These are phyloP conservation scores for Russula virescens DNA, from an alignment of 768 basidiomycete species.

Conservation along the genomic window DNA sequence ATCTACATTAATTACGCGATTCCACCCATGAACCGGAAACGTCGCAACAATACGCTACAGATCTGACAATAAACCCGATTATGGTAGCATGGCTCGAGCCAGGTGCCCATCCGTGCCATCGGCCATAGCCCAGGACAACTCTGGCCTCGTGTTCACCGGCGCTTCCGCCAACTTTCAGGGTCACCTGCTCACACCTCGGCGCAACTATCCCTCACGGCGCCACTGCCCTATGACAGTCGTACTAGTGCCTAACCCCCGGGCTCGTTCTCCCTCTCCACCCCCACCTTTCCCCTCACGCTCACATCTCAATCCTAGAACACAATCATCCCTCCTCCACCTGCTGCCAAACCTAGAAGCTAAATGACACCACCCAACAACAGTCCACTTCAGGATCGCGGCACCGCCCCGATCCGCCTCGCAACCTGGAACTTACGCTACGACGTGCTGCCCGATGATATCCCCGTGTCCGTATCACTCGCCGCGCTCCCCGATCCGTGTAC, in stretches of 20 bases:
- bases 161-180: slow-evolving; percentile 12
- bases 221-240: neutral
- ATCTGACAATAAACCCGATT: slow-evolving; percentile 13
- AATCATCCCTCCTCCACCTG: too few species aligned
- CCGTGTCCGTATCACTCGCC: slow-evolving; percentile 42
- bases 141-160: neutral
- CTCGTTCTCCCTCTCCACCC: neutral
- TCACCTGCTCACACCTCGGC: slow-evolving; percentile 4
- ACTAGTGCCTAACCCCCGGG: too few species aligned
- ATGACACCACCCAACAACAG: too few species aligned
- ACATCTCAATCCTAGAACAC: too few species aligned
- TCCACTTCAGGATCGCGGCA: too few species aligned
- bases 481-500: slow-evolving; percentile 40
- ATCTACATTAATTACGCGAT: neutral
- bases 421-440: slow-evolving; percentile 54
- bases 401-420: slow-evolving; percentile 27
- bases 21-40: neutral
- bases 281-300: too few species aligned
- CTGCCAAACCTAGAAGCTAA: too few species aligned
- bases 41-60: neutral
- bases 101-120: neutral
- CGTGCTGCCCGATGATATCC: slow-evolving; percentile 44
- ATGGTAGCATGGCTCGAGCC: neutral
- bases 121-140: slow-evolving; percentile 7
- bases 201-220: neutral